phyloP scores from a whole-genome alignment of 2,329 filamentous ascomycete genomes.

The Fulvia fulva region DNA sequence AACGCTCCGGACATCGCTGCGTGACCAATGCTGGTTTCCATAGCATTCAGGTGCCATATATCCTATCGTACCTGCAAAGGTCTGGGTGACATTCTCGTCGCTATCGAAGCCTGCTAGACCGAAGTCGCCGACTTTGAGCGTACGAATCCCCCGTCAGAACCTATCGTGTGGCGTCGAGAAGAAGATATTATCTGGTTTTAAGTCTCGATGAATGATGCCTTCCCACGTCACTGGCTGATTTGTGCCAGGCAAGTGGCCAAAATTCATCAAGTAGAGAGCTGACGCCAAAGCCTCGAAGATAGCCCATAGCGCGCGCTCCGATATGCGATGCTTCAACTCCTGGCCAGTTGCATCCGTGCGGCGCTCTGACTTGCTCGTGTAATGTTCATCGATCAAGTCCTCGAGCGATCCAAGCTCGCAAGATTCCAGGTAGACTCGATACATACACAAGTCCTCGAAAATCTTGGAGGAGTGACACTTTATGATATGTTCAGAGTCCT shows the following conservation, averaged over 20 bases:
- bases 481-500: neutral
- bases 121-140: neutral
- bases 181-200: neutral
- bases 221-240: neutral
- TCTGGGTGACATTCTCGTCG: neutral
- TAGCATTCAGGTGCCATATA: neutral
- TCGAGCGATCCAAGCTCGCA: neutral
- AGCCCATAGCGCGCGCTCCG: too few relatives aligned
- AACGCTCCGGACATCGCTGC: neutral
- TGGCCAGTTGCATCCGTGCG: neutral
- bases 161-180: neutral
- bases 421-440: neutral
- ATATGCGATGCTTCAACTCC: neutral
- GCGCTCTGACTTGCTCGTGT: neutral
- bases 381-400: neutral
- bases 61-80: neutral
- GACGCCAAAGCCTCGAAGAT: too few relatives aligned
- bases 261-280: too few relatives aligned
- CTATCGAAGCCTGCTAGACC: neutral
- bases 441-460: neutral
- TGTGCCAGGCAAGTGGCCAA: neutral
- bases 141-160: neutral
- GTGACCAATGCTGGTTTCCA: neutral
- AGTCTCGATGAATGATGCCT: neutral
- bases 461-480: neutral